Conservation (phyloP, 345 rosid species). For the Gossypium turneri region DNA sequence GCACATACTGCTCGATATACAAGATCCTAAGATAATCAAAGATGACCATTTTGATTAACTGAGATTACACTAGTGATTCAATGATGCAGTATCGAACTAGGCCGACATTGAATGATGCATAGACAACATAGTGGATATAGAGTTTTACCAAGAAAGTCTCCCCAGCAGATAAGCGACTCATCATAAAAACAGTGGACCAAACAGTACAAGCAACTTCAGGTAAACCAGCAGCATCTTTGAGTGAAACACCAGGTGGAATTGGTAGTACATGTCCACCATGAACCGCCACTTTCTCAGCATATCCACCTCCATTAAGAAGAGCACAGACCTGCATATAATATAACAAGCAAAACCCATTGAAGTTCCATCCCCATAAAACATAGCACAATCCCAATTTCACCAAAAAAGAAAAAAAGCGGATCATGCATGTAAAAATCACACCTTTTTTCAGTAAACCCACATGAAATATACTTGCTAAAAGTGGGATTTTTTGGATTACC, state of each 20-base stretch:
- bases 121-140: background rate
- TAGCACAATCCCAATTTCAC: background rate
- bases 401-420: background rate
- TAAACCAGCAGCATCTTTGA: slow-evolving; percentile 53
- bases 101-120: background rate
- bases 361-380: background rate
- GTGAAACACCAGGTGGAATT: slow-evolving; percentile 44
- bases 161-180: slow-evolving; percentile 47
- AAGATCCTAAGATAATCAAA: background rate
- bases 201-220: slow-evolving; percentile 73
- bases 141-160: slow-evolving; percentile 51
- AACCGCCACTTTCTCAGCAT: slow-evolving; percentile 69
- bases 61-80: background rate
- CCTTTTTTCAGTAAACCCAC: background rate
- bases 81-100: background rate
- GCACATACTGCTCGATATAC: background rate
- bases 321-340: slow-evolving; percentile 48
- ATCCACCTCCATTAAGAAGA: slow-evolving; percentile 61
- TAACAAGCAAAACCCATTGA: background rate
- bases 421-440: background rate
- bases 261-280: slow-evolving; percentile 62
- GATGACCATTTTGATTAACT: background rate
- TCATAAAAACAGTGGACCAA: slow-evolving; percentile 72
- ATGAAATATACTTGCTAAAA: background rate
- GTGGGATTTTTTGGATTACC: slow-evolving; percentile 25